Conservation (phyloP, 441 rosid genomes). For the Melastoma candidum region DNA sequence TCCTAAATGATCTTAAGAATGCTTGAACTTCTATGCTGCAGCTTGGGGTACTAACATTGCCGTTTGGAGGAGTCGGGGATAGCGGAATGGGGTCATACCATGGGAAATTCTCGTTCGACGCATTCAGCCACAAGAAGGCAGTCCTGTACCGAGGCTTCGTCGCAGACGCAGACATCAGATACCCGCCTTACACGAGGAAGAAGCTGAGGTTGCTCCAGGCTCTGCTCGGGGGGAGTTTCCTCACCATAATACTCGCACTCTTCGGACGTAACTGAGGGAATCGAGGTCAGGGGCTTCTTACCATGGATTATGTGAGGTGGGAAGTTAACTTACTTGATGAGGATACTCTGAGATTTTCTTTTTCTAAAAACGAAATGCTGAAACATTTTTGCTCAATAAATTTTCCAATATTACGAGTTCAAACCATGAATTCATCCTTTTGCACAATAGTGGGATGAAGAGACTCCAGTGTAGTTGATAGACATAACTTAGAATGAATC, state of each 20-base stretch:
- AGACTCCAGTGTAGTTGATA: too few relatives aligned
- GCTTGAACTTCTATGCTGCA: slow-evolving; percentile 1
- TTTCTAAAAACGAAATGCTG: too few relatives aligned
- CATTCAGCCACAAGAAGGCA: slow-evolving; percentile 66
- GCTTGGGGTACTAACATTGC: slow-evolving; percentile 7
- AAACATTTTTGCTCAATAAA: too few relatives aligned
- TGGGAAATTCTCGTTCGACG: slow-evolving; percentile 17
- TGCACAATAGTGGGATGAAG: too few relatives aligned
- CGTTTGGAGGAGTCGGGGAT: slow-evolving; percentile 13
- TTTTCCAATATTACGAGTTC: too few relatives aligned
- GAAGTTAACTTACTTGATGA: too few relatives aligned
- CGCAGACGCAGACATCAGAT: slow-evolving; percentile 42
- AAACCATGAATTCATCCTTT: too few relatives aligned
- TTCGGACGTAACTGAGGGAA: slow-evolving; percentile 15
- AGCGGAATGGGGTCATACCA: slow-evolving; percentile 14
- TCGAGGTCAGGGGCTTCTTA: too few relatives aligned
- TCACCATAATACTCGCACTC: slow-evolving; percentile 26
- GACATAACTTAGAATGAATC: too few relatives aligned
- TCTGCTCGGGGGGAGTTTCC: slow-evolving; percentile 24
- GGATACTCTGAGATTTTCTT: too few relatives aligned
- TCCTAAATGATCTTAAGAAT: neutral
- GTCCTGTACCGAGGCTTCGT: slow-evolving; percentile 43
- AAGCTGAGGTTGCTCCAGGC: slow-evolving; percentile 42
- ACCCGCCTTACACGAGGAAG: slow-evolving; percentile 49
- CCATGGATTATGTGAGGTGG: too few relatives aligned